These are phyloP conservation scores for Crotalaria pallida DNA, from an alignment of 306 rosid genomes.

Conservation along the genomic window DNA sequence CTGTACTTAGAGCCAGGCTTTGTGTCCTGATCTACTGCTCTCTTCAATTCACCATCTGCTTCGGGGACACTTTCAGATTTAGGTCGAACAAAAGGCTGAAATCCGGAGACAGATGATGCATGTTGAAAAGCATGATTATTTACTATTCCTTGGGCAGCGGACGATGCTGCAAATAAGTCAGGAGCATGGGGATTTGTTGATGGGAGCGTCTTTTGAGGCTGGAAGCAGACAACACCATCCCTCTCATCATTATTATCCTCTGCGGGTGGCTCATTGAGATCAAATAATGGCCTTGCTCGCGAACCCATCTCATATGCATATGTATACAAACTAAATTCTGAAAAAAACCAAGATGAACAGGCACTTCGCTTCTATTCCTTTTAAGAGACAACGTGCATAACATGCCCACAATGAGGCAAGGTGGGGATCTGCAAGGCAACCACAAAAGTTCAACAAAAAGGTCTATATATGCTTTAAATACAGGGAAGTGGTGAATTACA, in stretches of 20 bases:
- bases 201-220: slow-evolving; percentile 72
- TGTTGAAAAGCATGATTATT: slow-evolving; percentile 79
- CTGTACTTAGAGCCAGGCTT: slow-evolving; percentile 29
- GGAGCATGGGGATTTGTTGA: slow-evolving; percentile 47
- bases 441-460: background rate
- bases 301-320: slow-evolving; percentile 95
- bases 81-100: slow-evolving; percentile 88
- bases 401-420: slow-evolving; percentile 36
- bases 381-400: slow-evolving; percentile 37
- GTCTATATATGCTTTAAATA: background rate
- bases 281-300: slow-evolving; percentile 84
- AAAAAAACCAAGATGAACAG: slow-evolving; percentile 19
- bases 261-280: slow-evolving; percentile 91
- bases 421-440: slow-evolving; percentile 20
- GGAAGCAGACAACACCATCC: slow-evolving; percentile 35
- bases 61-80: slow-evolving; percentile 44
- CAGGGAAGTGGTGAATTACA: background rate
- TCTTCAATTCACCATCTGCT: slow-evolving; percentile 42
- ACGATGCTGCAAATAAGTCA: slow-evolving; percentile 46
- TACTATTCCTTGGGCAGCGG: slow-evolving; percentile 47
- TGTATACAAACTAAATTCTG: slow-evolving; percentile 51
- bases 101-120: slow-evolving; percentile 80
- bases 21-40: slow-evolving; percentile 32
- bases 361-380: slow-evolving; percentile 25
- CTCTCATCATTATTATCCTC: slow-evolving; percentile 81